Evolutionary conservation across 495 filamentous ascomycete genomes (phyloP).

Genomic region (Niebla homalea): DNA sequence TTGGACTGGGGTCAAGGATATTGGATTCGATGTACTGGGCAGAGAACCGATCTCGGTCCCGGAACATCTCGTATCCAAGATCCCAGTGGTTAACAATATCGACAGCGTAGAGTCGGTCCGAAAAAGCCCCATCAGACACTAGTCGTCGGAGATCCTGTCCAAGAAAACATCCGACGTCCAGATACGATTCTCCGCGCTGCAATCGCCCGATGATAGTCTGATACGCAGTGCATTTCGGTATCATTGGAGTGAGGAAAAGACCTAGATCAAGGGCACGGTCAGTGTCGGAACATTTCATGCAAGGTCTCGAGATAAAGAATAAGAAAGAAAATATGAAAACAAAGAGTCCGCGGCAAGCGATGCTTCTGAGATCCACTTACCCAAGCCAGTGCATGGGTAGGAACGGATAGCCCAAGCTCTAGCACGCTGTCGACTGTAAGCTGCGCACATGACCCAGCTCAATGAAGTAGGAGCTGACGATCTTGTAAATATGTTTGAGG

Average conservation of each 20-base stretch:
- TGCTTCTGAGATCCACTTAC: background rate
- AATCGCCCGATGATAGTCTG: slow-evolving; percentile 14
- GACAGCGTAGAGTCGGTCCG: slow-evolving; percentile 18
- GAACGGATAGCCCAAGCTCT: slow-evolving; percentile 15
- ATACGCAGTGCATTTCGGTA: slow-evolving; percentile 18
- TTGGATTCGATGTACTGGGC: slow-evolving; percentile 17
- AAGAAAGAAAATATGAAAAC: no score
- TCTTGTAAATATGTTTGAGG: background rate
- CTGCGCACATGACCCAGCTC: no score
- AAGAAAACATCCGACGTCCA: slow-evolving; percentile 29
- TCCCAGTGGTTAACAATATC: slow-evolving; percentile 20
- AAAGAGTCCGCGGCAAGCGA: no score
- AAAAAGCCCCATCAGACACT: slow-evolving; percentile 19
- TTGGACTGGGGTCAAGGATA: slow-evolving; percentile 13
- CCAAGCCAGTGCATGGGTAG: slow-evolving; percentile 27
- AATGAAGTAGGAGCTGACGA: no score
- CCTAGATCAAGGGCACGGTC: slow-evolving; percentile 11
- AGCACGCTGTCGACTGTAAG: slow-evolving; percentile 2
- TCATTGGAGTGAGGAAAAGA: slow-evolving; percentile 18
- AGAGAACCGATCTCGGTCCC: slow-evolving; percentile 16
- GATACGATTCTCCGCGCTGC: slow-evolving; percentile 8
- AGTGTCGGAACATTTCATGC: no score
- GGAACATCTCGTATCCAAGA: slow-evolving; percentile 24
- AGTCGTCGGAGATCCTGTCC: slow-evolving; percentile 25
- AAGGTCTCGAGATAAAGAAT: no score